Evolutionary conservation across 1,139 yeast species (phyloP).

Genomic region (Kodamaea arcana): DNA sequence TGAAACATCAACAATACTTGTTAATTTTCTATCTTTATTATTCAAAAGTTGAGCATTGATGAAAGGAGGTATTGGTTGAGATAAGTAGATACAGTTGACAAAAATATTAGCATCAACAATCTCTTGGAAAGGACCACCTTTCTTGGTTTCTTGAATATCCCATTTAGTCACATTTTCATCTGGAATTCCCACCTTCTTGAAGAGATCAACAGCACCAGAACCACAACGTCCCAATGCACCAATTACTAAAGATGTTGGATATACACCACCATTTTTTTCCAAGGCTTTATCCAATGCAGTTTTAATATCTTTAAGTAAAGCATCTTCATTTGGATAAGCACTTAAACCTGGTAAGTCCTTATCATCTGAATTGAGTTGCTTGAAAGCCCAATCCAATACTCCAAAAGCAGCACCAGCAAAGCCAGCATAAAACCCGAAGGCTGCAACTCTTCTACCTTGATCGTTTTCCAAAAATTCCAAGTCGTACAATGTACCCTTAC

Average conservation of each 20-base stretch:
- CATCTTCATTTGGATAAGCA: constrained; percentile 79
- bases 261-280: constrained; percentile 54
- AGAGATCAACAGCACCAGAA: constrained; percentile 89
- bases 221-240: constrained; percentile 99
- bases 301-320: constrained; percentile 67
- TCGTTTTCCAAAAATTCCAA: constrained; percentile 92
- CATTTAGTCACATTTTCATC: constrained; percentile 80
- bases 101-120: constrained; percentile 85
- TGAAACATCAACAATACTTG: constrained; percentile 93
- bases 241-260: constrained; percentile 80
- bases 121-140: constrained; percentile 96
- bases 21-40: constrained; percentile 62
- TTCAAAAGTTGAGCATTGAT: constrained; percentile 67
- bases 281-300: constrained; percentile 57
- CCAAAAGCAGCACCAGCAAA: constrained; percentile 99
- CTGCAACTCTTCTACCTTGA: constrained; percentile 97
- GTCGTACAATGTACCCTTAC: constrained; percentile 87
- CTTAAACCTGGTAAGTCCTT: constrained; percentile 70
- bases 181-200: constrained; percentile 82
- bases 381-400: constrained; percentile 89
- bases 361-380: constrained; percentile 62
- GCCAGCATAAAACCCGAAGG: constrained; percentile 97
- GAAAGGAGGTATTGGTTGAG: constrained; percentile 92
- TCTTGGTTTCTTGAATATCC: constrained; percentile 96
- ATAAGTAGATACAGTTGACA: constrained; percentile 91